Conservation (phyloP, 345 rosid species). For the Turnera subulata region DNA sequence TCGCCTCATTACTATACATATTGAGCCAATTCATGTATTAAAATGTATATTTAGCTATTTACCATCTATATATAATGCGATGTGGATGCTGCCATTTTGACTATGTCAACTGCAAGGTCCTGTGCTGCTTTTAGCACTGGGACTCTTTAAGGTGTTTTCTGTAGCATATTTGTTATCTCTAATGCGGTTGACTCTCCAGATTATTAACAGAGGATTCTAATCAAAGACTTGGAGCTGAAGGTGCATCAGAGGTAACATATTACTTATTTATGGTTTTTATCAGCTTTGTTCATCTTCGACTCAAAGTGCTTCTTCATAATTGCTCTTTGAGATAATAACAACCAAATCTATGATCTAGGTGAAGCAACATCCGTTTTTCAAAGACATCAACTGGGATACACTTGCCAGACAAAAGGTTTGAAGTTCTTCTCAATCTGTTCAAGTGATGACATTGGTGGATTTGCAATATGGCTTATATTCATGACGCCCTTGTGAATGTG, state of each 20-base stretch:
- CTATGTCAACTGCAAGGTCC: background rate
- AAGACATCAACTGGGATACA: slow-evolving; percentile 94
- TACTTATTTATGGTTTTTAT: slow-evolving; percentile 4
- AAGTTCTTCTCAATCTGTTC: slow-evolving; percentile 2
- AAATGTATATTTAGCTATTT: too few species aligned
- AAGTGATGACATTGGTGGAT: background rate
- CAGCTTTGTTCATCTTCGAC: background rate
- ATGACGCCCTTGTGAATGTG: background rate
- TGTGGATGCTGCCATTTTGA: background rate
- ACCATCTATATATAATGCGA: too few species aligned
- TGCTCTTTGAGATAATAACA: slow-evolving; percentile 12
- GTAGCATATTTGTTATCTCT: background rate
- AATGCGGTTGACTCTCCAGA: slow-evolving; percentile 37
- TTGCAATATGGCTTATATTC: background rate
- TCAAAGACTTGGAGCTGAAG: slow-evolving; percentile 94
- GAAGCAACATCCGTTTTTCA: slow-evolving; percentile 86
- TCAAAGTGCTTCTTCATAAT: background rate
- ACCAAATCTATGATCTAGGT: slow-evolving; percentile 48
- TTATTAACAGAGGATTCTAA: slow-evolving; percentile 95
- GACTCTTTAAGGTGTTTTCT: background rate
- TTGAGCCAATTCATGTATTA: too few species aligned
- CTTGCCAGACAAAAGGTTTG: slow-evolving; percentile 93
- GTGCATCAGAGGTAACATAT: slow-evolving; percentile 79
- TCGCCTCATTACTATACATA: background rate
- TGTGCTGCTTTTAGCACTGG: background rate